phyloP scores from a whole-genome alignment of 2,329 filamentous ascomycete genomes.

The Gnomoniopsis smithogilvyi region DNA sequence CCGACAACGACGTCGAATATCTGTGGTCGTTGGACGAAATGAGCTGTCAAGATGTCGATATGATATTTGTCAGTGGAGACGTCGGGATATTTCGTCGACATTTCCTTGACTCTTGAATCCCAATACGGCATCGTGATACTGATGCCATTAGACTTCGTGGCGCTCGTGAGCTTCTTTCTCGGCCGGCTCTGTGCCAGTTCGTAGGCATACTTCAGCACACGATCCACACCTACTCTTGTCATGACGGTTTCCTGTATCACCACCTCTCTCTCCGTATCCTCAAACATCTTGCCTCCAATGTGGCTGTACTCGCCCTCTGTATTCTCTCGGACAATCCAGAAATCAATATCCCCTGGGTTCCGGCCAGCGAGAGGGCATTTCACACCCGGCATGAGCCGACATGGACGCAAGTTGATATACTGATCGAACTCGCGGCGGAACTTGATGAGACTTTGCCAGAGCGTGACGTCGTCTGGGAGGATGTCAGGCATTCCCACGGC shows the following conservation, averaged over 20 bases:
- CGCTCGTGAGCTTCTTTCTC: conserved; percentile 56
- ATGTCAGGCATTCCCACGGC: conserved; percentile 55
- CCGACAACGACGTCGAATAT: conserved; percentile 60
- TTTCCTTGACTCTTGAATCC: conserved; percentile 55
- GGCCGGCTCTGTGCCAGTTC: conserved; percentile 54
- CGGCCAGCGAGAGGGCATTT: conserved; percentile 52
- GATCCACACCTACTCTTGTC: conserved; percentile 54
- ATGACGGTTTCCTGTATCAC: conserved; percentile 61
- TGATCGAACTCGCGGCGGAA: conserved; percentile 67
- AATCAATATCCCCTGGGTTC: conserved; percentile 57
- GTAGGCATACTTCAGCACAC: conserved; percentile 60
- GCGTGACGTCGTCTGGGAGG: conserved; percentile 64
- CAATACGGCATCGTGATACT: conserved; percentile 64
- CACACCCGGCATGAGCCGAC: conserved; percentile 58
- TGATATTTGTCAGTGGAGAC: conserved; percentile 60
- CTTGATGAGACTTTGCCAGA: conserved; percentile 65
- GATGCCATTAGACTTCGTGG: conserved; percentile 64
- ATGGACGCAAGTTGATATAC: conserved; percentile 66
- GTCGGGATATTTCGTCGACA: conserved; percentile 52
- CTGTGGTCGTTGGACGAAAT: conserved; percentile 56
- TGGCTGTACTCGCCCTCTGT: conserved; percentile 63
- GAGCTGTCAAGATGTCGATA: conserved; percentile 61
- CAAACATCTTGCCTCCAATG: conserved; percentile 58
- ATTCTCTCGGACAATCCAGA: conserved; percentile 63
- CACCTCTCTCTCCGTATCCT: conserved; percentile 54